Conservation (phyloP, 345 rosid genomes). For the Acer campestre region DNA sequence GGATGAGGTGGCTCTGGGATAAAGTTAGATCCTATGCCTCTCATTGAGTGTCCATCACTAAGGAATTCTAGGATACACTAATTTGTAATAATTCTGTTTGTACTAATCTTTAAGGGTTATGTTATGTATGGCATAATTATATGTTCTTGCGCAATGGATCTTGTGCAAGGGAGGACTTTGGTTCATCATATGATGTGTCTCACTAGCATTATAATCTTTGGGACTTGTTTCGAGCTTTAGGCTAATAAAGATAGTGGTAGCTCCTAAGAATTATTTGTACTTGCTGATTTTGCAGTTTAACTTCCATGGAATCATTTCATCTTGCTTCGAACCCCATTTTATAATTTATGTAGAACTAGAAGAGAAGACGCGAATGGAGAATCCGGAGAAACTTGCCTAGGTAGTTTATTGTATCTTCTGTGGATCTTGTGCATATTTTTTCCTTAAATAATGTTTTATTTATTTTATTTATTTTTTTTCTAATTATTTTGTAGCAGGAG, state of each 20-base stretch:
- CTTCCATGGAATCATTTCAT: constrained; percentile 94
- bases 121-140: too few species aligned
- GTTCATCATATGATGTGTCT: not conserved
- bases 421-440: constrained; percentile 25
- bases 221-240: constrained; percentile 14
- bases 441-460: constrained; percentile 17
- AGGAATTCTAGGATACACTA: too few species aligned
- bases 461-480: too few species aligned
- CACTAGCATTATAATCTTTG: not conserved
- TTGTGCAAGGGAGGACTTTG: not conserved
- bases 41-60: too few species aligned
- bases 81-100: too few species aligned
- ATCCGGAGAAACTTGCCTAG: too few species aligned
- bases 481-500: constrained; percentile 49
- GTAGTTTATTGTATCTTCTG: too few species aligned
- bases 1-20: too few species aligned
- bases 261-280: constrained; percentile 18
- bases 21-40: too few species aligned
- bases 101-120: too few species aligned
- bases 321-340: constrained; percentile 97
- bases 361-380: too few species aligned
- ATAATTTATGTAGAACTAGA: constrained; percentile 42
- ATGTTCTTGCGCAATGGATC: too few species aligned
- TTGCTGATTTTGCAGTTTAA: constrained; percentile 71
- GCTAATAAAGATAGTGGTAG: constrained; percentile 4